Percentiles rank a stretch among this genome's conserved stretches.
Conservation (phyloP, 31 red algal species). For the Bonnemaisonia californica region DNA sequence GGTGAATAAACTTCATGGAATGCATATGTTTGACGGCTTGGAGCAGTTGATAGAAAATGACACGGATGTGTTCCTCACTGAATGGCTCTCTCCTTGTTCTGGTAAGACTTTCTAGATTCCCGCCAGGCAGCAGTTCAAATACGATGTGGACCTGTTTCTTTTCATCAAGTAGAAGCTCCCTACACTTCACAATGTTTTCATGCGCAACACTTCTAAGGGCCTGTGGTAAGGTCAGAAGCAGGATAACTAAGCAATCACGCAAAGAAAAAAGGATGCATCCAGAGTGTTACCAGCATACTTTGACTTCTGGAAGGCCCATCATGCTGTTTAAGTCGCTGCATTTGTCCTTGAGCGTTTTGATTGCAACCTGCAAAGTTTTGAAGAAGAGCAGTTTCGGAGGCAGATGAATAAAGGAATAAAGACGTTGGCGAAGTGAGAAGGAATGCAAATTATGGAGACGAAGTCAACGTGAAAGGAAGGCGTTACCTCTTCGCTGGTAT, state of each 20-base stretch:
- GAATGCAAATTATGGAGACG: not conserved
- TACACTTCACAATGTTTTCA: conserved; percentile 53
- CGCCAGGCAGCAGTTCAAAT: conserved; percentile 53
- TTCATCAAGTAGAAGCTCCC: conserved; percentile 48
- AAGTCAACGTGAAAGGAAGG: not conserved
- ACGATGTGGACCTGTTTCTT: conserved; percentile 50
- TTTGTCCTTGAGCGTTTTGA: conserved; percentile 63
- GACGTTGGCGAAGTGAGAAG: too few species aligned
- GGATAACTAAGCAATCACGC: not conserved
- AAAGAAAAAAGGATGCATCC: not conserved
- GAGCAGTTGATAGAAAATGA: conserved; percentile 65
- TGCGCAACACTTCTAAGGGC: conserved; percentile 40
- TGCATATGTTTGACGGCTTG: conserved; percentile 65
- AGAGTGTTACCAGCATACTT: conserved; percentile 23
- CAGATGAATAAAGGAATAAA: too few species aligned
- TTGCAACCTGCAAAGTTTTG: conserved; percentile 37
- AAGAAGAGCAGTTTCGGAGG: too few species aligned
- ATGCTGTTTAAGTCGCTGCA: conserved; percentile 46
- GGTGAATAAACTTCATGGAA: conserved; percentile 53
- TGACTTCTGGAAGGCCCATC: conserved; percentile 55
- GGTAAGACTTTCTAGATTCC: conserved; percentile 52
- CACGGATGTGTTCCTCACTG: conserved; percentile 30
- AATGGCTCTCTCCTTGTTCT: conserved; percentile 28
- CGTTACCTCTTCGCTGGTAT: conserved; percentile 45
- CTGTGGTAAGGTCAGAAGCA: not conserved